phyloP scores from a whole-genome alignment of 2,329 filamentous ascomycete species.

The Coleophoma cylindrospora region DNA sequence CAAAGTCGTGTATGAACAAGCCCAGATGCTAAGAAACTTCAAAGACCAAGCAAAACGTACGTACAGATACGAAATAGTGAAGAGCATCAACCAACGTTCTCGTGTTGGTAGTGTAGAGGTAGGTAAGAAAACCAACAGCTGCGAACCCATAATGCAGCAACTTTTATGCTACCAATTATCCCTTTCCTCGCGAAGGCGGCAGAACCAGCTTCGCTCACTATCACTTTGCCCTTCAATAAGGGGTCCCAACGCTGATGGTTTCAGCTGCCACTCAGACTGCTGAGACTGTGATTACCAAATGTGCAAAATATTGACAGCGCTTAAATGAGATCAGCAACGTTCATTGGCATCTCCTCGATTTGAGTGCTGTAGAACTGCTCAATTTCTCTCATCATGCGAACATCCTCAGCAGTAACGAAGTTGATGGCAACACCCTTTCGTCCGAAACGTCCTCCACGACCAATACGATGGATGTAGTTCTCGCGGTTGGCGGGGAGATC shows the following conservation, averaged over 20 bases:
- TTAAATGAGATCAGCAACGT: slow-evolving; percentile 73
- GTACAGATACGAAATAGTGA: slow-evolving; percentile 24
- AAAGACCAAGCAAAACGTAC: slow-evolving; percentile 23
- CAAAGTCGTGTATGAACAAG: slow-evolving; percentile 8
- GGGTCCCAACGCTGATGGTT: slow-evolving; percentile 15
- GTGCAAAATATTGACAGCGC: slow-evolving; percentile 11
- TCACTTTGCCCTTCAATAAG: slow-evolving; percentile 21
- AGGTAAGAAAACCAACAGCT: slow-evolving; percentile 21
- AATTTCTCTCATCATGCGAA: slow-evolving; percentile 99
- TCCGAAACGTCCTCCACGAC: slow-evolving; percentile 98
- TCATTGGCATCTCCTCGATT: slow-evolving; percentile 99
- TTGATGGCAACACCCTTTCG: slow-evolving; percentile 99
- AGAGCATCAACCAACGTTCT: slow-evolving; percentile 25
- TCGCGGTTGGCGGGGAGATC: slow-evolving; percentile 97
- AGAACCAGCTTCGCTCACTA: slow-evolving; percentile 30
- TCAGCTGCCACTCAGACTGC: slow-evolving; percentile 13
- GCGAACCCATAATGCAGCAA: slow-evolving; percentile 20
- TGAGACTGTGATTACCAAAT: slow-evolving; percentile 26
- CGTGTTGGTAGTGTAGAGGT: slow-evolving; percentile 22
- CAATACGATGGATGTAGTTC: slow-evolving; percentile 99
- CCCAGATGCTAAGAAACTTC: slow-evolving; percentile 17
- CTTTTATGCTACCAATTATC: slow-evolving; percentile 27
- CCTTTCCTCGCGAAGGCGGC: slow-evolving; percentile 25
- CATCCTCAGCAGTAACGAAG: slow-evolving; percentile 98
- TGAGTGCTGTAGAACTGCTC: slow-evolving; percentile 99